Evolutionary conservation across 2,329 filamentous ascomycete species (phyloP), one percentile per base, ranked within the genome.

Genomic region (Nigrograna mackinnonii): DNA sequence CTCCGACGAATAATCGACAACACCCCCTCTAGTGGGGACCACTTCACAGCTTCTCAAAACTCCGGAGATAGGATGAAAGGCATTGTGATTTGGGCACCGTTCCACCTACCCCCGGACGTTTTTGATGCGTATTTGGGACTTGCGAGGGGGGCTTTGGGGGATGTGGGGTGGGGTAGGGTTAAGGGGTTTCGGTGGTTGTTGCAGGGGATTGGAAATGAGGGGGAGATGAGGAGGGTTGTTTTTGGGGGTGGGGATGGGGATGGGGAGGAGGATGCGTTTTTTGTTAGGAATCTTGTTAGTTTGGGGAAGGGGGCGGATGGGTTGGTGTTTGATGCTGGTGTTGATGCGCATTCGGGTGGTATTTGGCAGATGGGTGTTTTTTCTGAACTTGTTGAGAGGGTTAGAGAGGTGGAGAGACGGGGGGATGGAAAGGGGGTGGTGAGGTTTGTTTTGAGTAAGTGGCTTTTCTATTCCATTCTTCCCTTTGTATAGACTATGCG

Each of bases 81-180:
- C 0, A 81, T 91, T 50, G 79, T 96, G 4, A 84, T 89, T 1
- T 96, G 89, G 89, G 91, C 90, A n/a, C 91, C 91, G 0, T 64
- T 96, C 36, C 80, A 87, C 7, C 81, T 83, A 31, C 83, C 87
- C 0, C 62, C 78, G 0, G 73, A 67, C 5, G 77, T 75, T 1
- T 69, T 96, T 62, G 72, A 79, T 48, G 67, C 70, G 49, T 96
- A 95, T 65, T 72, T 95, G 5, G 68, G 67, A 0, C 60, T 76
- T 13, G 87, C 83, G 3, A 72, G 83, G 62, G 72, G 81, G 47
- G 73, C 72, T 40, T 84, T 85, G 0, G 87, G 86, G 1, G 73
- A 77, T 31, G 62, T 66, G 34, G 77, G 80, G 13, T 94, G 83
- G 84, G 56, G 58, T 33, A 83, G 82, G 65, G 75, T 96, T 20